Conservation (phyloP, 2,329 filamentous ascomycete genomes). For the Pseudocercospora pini-densiflorae region DNA sequence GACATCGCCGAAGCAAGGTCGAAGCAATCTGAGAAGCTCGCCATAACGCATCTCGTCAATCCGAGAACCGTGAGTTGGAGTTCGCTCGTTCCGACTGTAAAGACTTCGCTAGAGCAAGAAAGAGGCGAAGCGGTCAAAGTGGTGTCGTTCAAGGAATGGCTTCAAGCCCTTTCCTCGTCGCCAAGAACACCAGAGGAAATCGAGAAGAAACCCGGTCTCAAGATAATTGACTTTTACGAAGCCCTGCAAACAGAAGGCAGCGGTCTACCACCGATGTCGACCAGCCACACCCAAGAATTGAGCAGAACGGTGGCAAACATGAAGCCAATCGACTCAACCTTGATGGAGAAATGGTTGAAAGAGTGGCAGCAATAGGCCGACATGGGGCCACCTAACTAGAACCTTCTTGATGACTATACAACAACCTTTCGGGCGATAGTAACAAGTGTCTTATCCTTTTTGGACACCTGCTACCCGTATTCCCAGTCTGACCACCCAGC, state of each 20-base stretch:
- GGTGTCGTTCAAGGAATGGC: constrained; percentile 34
- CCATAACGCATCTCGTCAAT: constrained; percentile 39
- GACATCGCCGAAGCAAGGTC: constrained; percentile 25
- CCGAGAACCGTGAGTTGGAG: constrained; percentile 32
- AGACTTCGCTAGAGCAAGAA: constrained; percentile 23
- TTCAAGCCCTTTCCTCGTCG: constrained; percentile 23
- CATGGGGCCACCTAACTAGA: neutral
- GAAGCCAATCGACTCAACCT: constrained; percentile 24
- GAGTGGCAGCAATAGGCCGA: constrained; percentile 29
- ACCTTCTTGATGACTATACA: neutral
- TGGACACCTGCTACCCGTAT: neutral
- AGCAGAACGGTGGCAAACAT: constrained; percentile 39
- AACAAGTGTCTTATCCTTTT: neutral
- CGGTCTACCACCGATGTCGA: constrained; percentile 30
- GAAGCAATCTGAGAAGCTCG: constrained; percentile 17
- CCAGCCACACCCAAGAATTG: constrained; percentile 31
- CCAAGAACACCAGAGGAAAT: constrained; percentile 29
- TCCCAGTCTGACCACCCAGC: neutral
- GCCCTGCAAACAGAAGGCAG: constrained; percentile 23
- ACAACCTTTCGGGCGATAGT: neutral
- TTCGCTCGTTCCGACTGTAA: constrained; percentile 29
- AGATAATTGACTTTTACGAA: constrained; percentile 39
- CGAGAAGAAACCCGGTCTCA: constrained; percentile 33
- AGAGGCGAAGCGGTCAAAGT: constrained; percentile 20
- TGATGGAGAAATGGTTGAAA: constrained; percentile 34